Base-by-base conservation (phyloP, 257 asterid species). In the Thymus mandschuricus region DNA sequence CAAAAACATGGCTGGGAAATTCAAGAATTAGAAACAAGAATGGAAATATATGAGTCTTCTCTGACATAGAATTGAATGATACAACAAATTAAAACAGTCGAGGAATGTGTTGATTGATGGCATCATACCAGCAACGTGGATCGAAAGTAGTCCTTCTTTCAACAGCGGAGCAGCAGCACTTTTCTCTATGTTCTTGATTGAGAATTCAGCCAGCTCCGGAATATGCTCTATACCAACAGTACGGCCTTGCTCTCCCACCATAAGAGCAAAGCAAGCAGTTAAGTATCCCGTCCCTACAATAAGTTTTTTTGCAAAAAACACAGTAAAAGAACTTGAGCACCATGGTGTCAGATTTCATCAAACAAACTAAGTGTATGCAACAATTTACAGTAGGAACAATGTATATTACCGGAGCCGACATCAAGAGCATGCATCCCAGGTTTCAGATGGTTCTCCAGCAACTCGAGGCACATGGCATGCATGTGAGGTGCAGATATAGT, bases 401-500 rank as follows among this genome's bases (percentile, higher is more conserved):
- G 35, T 9, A 69, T 11, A 49, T 74, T 82, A 90, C 98, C 97
- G 62, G 99, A 92, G 57, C 99, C 99, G 62, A 91, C 88, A 84
- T 94, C 98, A 69, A 94, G 72, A 62, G 89, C 96, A 80, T 71
- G 96, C 99, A 91, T 91, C 68, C 95, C 97, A 12, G 97, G 97
- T 84, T 85, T 86, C 84, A 89, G 80, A 79, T 90, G 71, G 58
- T 84, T 73, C 75, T 94, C 92, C 87, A 94, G 67, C 82, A 91
- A 74, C 46, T 89, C 90, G 41, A 92, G 99, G 85, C 98, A 91
- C 79, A 80, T 86, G 2, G 95, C 98, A 76, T 94, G 99, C 98
- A 94, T 91, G 75, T 91, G 99, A 60, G 99, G 98, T 6, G 99
- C 99, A 64, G 99, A 91, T 41, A 94, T 94, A 12, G 99, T 91